These are phyloP conservation scores for Leptographium procerum DNA, from an alignment of 2,329 filamentous ascomycete species.

Conservation along the genomic window DNA sequence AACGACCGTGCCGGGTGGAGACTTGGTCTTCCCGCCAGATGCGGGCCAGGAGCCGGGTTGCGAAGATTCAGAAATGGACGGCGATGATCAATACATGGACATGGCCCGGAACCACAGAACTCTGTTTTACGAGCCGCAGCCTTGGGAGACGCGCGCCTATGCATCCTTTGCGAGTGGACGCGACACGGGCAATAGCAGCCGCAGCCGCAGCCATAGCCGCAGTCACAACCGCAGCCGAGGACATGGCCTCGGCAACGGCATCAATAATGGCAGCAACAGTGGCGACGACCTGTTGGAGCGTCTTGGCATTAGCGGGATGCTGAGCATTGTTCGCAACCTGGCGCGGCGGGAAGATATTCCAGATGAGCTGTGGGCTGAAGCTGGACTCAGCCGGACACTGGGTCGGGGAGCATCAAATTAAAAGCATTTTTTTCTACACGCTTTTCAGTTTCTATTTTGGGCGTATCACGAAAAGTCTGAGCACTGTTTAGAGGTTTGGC, in stretches of 20 bases:
- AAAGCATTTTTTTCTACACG: not conserved
- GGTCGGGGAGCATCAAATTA: not conserved
- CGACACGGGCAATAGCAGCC: not conserved
- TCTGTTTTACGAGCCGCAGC: not conserved
- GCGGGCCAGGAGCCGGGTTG: conserved; percentile 36
- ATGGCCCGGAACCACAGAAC: not conserved
- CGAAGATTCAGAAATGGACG: conserved; percentile 45
- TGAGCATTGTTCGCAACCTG: conserved; percentile 59
- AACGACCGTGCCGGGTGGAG: not conserved
- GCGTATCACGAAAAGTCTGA: not conserved
- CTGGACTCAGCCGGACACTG: conserved; percentile 49
- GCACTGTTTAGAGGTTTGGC: not conserved
- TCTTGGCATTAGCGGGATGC: conserved; percentile 48
- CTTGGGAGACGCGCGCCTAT: not conserved
- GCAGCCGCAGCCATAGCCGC: not conserved
- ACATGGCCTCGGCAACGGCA: not conserved
- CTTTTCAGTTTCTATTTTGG: not conserved
- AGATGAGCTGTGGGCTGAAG: conserved; percentile 71
- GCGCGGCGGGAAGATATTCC: conserved; percentile 64
- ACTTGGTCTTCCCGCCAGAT: not conserved
- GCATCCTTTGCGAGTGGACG: not conserved
- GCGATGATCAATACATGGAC: conserved; percentile 23
- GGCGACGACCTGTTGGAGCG: conserved; percentile 22
- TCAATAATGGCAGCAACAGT: not conserved
- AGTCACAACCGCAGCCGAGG: not conserved